A percentile compares a stretch with the other conserved stretches of the same genome.
Conservation (phyloP, 345 rosid species). For the Crucihimalaya himalaica region DNA sequence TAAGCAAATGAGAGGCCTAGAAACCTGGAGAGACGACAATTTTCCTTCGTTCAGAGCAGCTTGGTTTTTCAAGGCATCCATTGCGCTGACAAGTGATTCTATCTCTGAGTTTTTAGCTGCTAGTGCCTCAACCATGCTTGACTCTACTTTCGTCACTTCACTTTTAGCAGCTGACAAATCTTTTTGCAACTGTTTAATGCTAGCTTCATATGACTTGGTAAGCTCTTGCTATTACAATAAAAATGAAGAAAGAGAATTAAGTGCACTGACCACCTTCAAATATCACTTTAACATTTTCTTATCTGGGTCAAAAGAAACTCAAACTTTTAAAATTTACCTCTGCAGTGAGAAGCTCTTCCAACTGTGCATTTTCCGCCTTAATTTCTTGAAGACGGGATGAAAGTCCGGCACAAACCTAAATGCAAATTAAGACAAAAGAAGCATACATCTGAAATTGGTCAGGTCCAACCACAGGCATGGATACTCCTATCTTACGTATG, state of each 20-base stretch:
- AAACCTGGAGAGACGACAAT: slow-evolving; percentile 90
- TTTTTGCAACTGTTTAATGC: slow-evolving; percentile 77
- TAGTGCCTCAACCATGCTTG: slow-evolving; percentile 84
- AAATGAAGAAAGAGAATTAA: slow-evolving; percentile 33
- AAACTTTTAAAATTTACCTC: slow-evolving; percentile 58
- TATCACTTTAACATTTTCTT: slow-evolving; percentile 15
- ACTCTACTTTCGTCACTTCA: slow-evolving; percentile 82
- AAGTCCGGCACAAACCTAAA: slow-evolving; percentile 93
- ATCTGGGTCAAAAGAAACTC: slow-evolving; percentile 14
- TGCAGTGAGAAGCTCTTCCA: slow-evolving; percentile 94
- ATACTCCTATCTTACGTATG: not conserved
- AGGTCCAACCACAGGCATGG: slow-evolving; percentile 7
- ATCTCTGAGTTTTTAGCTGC: slow-evolving; percentile 93
- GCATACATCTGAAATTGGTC: not conserved
- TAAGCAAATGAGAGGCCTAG: slow-evolving; percentile 19
- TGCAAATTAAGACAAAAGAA: slow-evolving; percentile 19
- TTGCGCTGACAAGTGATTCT: slow-evolving; percentile 70
- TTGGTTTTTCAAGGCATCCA: slow-evolving; percentile 83
- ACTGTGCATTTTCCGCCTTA: slow-evolving; percentile 94
- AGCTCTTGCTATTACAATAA: slow-evolving; percentile 77
- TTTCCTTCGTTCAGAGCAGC: slow-evolving; percentile 86
- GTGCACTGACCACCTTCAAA: slow-evolving; percentile 19
- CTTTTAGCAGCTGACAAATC: slow-evolving; percentile 72
- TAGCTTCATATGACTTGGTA: slow-evolving; percentile 86
- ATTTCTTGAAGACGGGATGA: slow-evolving; percentile 96